A percentile compares a stretch with the other conserved stretches of the same genome.
Evolutionary conservation across 179 eudicot species (phyloP).

Genomic region (Carnegiea gigantea): DNA sequence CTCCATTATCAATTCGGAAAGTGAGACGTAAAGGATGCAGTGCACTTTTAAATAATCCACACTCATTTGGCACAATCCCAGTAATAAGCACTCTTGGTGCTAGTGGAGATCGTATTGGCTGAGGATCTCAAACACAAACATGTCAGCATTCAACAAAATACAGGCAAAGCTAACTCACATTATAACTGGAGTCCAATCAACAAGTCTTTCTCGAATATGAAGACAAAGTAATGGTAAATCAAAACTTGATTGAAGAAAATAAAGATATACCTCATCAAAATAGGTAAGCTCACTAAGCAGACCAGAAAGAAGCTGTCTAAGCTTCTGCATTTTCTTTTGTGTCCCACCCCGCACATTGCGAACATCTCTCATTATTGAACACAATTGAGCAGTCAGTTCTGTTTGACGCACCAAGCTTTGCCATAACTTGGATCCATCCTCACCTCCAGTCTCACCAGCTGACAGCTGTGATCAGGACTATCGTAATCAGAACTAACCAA

Average conservation of each 20-base stretch:
- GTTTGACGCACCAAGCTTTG: slow-evolving; percentile 98
- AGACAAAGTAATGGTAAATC: background rate
- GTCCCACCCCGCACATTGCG: slow-evolving; percentile 90
- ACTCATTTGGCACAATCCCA: slow-evolving; percentile 92
- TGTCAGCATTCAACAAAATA: slow-evolving; percentile 10
- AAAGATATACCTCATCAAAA: slow-evolving; percentile 79
- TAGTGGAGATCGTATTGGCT: slow-evolving; percentile 95
- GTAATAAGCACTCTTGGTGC: slow-evolving; percentile 82
- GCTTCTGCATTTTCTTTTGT: slow-evolving; percentile 96
- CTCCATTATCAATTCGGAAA: slow-evolving; percentile 77
- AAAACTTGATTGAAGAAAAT: background rate
- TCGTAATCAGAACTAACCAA: slow-evolving; percentile 8
- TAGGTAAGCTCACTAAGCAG: slow-evolving; percentile 94
- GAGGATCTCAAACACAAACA: slow-evolving; percentile 28
- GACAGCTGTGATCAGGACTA: slow-evolving; percentile 55
- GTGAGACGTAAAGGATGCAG: slow-evolving; percentile 87
- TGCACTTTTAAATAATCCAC: slow-evolving; percentile 86
- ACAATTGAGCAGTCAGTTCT: slow-evolving; percentile 93
- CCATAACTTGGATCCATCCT: slow-evolving; percentile 90
- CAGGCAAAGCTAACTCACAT: slow-evolving; percentile 4
- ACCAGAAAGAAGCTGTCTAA: slow-evolving; percentile 93
- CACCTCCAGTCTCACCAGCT: slow-evolving; percentile 58
- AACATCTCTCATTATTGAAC: slow-evolving; percentile 90
- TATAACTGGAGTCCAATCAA: background rate
- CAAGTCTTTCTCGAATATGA: background rate